Conservation (phyloP, 306 rosid species). For the Glycine tomentella region DNA sequence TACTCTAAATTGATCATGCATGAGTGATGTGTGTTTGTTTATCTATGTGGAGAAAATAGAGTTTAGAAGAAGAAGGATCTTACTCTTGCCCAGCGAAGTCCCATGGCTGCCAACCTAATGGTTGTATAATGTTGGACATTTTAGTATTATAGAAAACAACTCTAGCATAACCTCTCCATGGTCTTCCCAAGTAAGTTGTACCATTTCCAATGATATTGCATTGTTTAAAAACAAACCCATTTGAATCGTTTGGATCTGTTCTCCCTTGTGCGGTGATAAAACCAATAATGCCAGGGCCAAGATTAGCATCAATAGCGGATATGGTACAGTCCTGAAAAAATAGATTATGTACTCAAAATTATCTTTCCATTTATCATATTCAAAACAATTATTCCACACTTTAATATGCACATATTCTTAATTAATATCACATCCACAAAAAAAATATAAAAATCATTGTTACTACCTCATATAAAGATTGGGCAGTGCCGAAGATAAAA, state of each 20-base stretch:
- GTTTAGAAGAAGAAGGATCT: constrained; percentile 24
- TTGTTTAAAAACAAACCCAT: constrained; percentile 75
- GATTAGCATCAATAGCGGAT: constrained; percentile 53
- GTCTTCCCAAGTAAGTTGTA: constrained; percentile 73
- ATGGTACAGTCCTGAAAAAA: constrained; percentile 60
- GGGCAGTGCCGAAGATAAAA: constrained; percentile 82
- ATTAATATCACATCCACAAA: no score
- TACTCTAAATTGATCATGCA: no score
- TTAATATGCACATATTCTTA: not conserved
- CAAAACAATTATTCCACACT: not conserved
- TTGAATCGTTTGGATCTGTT: constrained; percentile 46
- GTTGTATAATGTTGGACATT: constrained; percentile 56
- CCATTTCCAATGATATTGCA: constrained; percentile 68
- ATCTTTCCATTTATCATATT: no score
- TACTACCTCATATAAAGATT: constrained; percentile 72
- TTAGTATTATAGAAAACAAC: constrained; percentile 67
- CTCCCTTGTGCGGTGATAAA: constrained; percentile 88
- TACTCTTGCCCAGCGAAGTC: constrained; percentile 41
- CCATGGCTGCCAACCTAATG: constrained; percentile 64
- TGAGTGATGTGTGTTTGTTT: no score
- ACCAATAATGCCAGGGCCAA: constrained; percentile 53
- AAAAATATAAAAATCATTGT: no score
- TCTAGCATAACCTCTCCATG: constrained; percentile 80
- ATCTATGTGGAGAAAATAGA: not conserved
- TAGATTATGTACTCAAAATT: not conserved